A percentile compares a stretch with the other conserved stretches of the same genome.
phyloP scores from a whole-genome alignment of 768 basidiomycete species.

The Phanerochaete carnosa region DNA sequence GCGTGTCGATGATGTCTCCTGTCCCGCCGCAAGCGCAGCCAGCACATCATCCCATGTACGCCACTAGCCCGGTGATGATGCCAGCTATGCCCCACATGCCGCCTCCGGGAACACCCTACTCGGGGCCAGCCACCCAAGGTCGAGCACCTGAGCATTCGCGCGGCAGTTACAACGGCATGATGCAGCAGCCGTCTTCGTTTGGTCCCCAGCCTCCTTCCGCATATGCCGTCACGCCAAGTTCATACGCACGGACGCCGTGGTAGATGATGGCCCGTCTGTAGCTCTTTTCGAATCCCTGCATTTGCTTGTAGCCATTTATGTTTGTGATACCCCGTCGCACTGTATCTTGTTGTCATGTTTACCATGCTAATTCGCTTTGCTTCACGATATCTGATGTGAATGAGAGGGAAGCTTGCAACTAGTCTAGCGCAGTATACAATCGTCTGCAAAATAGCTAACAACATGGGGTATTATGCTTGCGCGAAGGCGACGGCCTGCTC shows the following conservation, averaged over 20 bases:
- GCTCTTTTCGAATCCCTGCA: slow-evolving; percentile 12
- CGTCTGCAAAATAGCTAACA: not conserved
- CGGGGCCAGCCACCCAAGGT: slow-evolving; percentile 18
- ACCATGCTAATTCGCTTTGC: slow-evolving; percentile 8
- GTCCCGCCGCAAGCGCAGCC: slow-evolving; percentile 53
- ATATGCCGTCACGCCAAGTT: slow-evolving; percentile 40
- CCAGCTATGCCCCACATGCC: slow-evolving; percentile 29
- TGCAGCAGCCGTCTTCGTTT: slow-evolving; percentile 26
- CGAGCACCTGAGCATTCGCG: slow-evolving; percentile 34
- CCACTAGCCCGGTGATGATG: slow-evolving; percentile 66
- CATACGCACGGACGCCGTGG: slow-evolving; percentile 49
- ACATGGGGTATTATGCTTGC: slow-evolving; percentile 19
- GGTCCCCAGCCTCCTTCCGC: slow-evolving; percentile 25
- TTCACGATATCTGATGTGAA: slow-evolving; percentile 7
- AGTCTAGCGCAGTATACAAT: slow-evolving; percentile 3
- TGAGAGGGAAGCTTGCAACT: not conserved
- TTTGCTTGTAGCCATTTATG: slow-evolving; percentile 14
- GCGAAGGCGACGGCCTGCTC: slow-evolving; percentile 74
- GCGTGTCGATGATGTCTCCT: slow-evolving; percentile 53
- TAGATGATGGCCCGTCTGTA: slow-evolving; percentile 27
- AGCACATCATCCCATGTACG: slow-evolving; percentile 47
- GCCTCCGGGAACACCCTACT: slow-evolving; percentile 26
- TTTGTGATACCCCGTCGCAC: slow-evolving; percentile 8
- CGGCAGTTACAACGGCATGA: slow-evolving; percentile 18
- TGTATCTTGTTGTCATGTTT: slow-evolving; percentile 5